Evolutionary conservation across 345 rosid genomes (phyloP).

Genomic region (Passiflora organensis): DNA sequence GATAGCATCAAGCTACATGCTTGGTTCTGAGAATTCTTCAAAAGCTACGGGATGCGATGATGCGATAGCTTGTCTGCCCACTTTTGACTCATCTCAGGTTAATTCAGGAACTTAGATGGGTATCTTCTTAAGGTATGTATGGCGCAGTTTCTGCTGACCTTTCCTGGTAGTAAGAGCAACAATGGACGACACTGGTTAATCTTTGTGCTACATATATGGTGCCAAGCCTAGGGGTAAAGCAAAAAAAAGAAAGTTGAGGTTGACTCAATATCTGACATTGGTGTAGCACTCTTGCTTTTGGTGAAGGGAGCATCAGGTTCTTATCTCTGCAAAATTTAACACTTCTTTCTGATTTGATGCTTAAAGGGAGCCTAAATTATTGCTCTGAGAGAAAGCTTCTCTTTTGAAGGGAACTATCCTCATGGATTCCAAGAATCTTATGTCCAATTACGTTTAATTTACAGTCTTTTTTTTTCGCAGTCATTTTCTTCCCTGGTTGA

Average conservation of each 20-base stretch:
- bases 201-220: too few species aligned
- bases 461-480: too few species aligned
- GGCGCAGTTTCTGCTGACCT: too few species aligned
- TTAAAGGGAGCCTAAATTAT: slow-evolving; percentile 40
- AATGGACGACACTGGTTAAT: too few species aligned
- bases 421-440: slow-evolving; percentile 30
- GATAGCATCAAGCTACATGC: not conserved
- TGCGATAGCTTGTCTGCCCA: too few species aligned
- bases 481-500: not conserved
- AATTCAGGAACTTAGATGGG: too few species aligned
- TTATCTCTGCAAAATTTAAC: slow-evolving; percentile 28
- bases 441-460: slow-evolving; percentile 8
- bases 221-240: not conserved
- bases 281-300: slow-evolving; percentile 24
- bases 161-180: too few species aligned
- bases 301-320: slow-evolving; percentile 41
- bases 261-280: slow-evolving; percentile 28
- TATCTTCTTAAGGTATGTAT: too few species aligned
- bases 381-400: slow-evolving; percentile 22
- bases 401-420: slow-evolving; percentile 23
- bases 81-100: too few species aligned
- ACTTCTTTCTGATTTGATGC: slow-evolving; percentile 31
- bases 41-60: too few species aligned
- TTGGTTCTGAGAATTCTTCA: too few species aligned
- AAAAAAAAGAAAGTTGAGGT: slow-evolving; percentile 15